phyloP scores from a whole-genome alignment of 768 basidiomycete species.

The Lactarius hengduanensis region DNA sequence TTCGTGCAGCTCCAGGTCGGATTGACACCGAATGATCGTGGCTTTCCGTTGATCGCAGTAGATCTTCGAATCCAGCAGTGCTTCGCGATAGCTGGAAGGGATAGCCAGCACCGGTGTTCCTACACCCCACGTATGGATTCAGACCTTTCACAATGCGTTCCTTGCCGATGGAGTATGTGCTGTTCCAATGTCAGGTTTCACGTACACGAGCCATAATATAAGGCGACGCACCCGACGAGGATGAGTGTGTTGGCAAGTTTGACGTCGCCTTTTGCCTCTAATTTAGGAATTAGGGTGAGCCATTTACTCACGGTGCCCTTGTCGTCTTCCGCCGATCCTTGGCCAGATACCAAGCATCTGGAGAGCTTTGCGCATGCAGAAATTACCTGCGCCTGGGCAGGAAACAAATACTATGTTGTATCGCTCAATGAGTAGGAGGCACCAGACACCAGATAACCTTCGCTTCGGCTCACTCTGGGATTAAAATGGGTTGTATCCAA shows the following conservation, averaged over 20 bases:
- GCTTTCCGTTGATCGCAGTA: constrained; percentile 90
- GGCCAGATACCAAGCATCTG: constrained; percentile 49
- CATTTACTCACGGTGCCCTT: constrained; percentile 51
- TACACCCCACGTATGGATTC: background rate
- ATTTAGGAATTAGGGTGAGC: constrained; percentile 38
- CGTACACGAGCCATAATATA: background rate
- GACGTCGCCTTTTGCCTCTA: constrained; percentile 40
- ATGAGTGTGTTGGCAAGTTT: constrained; percentile 49
- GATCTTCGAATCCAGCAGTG: constrained; percentile 68
- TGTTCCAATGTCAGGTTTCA: constrained; percentile 33
- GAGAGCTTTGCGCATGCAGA: constrained; percentile 88
- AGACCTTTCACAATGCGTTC: constrained; percentile 95
- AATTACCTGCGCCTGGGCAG: constrained; percentile 92
- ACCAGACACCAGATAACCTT: background rate
- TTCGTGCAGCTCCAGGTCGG: constrained; percentile 77
- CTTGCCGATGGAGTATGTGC: constrained; percentile 97
- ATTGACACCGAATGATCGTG: constrained; percentile 81
- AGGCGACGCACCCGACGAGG: constrained; percentile 62
- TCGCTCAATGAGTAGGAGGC: constrained; percentile 1
- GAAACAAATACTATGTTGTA: constrained; percentile 75
- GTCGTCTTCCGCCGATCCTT: constrained; percentile 33
- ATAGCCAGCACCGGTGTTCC: background rate
- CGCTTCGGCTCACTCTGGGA: constrained; percentile 52
- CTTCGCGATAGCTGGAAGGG: constrained; percentile 71
- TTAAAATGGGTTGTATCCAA: constrained; percentile 96